Evolutionary conservation across 2,329 filamentous ascomycete species (phyloP), one percentile per base, ranked within the genome.

Genomic region (Aspergillus carbonarius): DNA sequence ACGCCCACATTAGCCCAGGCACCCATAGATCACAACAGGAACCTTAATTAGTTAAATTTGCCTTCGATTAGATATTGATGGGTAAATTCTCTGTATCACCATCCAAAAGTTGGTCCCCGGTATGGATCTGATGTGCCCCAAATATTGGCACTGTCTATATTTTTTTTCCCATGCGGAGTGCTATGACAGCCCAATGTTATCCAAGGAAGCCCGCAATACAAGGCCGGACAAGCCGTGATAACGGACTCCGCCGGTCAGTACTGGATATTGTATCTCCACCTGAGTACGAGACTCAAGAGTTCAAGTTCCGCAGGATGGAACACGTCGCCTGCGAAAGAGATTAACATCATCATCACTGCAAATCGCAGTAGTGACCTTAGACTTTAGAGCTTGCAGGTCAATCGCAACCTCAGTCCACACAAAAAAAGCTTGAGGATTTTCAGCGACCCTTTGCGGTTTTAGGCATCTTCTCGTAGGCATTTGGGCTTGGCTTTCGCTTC

Each of bases 391-490:
- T 20, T 42, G 17, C 12, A 23, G 18, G 20, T 23, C 2, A 15
- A 15, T 18, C 39, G 23, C 39, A 23, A 18, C 17, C 5, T 42
- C 13, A 23, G 7, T 48, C 25, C n/a, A 30, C 44, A 8, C 13
- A 30, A 52, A 2, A 47, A 52, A 2, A 37, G 30, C 18, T 44
- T 5, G 35, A 18, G 27, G 3, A 10, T 53, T 8, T 50, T 49
- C 37, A 58, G 17, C 64, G 60, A 7, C 54, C 61, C 44, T 68
- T 72, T 9, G 63, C 62, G 8, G 63, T 44, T 50, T 71, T 77
- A 5, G 78, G 77, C 69, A 79, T 76, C 56, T 74, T 77, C 63
- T 81, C 78, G 62, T 81, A 81, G 7, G 78, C 78, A 69, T 81
- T 81, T 6, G 77, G 76, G 61, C 75, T 78, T 17, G 73, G 73